These are phyloP conservation scores for Sarocladium strictum DNA, from an alignment of 2,329 filamentous ascomycete genomes.

Conservation along the genomic window DNA sequence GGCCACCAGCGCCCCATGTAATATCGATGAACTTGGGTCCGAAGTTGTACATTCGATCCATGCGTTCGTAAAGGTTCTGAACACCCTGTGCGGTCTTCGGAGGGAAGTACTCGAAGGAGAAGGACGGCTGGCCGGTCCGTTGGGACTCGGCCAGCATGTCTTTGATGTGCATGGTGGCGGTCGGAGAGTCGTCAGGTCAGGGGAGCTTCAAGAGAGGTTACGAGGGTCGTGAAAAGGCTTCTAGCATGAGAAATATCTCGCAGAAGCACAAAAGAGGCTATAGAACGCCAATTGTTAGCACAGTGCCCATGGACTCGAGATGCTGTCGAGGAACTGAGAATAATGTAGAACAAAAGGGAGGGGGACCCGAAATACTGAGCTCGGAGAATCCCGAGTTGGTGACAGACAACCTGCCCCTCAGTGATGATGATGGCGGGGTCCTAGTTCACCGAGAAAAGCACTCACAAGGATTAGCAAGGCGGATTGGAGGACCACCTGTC, in stretches of 20 bases:
- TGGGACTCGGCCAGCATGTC: conserved; percentile 83
- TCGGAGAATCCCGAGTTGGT: no score
- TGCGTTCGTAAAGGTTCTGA: conserved; percentile 97
- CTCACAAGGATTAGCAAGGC: background rate
- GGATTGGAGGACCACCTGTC: background rate
- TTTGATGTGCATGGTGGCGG: conserved; percentile 81
- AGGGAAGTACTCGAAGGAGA: conserved; percentile 99
- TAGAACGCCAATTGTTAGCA: background rate
- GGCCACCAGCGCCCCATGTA: conserved; percentile 94
- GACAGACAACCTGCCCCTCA: conserved; percentile 1
- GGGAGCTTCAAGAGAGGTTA: background rate
- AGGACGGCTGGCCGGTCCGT: conserved; percentile 73
- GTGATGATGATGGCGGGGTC: conserved; percentile 8
- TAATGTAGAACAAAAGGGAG: no score
- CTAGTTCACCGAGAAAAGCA: background rate
- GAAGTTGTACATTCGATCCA: conserved; percentile 96
- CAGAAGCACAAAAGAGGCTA: background rate
- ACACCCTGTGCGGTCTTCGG: conserved; percentile 97
- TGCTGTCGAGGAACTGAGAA: no score
- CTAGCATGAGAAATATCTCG: background rate
- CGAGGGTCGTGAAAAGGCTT: background rate
- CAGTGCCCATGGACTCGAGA: no score
- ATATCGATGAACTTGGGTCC: conserved; percentile 96
- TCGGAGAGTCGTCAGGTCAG: conserved; percentile 5
- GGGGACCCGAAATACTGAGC: no score